These are phyloP conservation scores for Populus davidiana DNA, from an alignment of 345 rosid species.

Conservation along the genomic window DNA sequence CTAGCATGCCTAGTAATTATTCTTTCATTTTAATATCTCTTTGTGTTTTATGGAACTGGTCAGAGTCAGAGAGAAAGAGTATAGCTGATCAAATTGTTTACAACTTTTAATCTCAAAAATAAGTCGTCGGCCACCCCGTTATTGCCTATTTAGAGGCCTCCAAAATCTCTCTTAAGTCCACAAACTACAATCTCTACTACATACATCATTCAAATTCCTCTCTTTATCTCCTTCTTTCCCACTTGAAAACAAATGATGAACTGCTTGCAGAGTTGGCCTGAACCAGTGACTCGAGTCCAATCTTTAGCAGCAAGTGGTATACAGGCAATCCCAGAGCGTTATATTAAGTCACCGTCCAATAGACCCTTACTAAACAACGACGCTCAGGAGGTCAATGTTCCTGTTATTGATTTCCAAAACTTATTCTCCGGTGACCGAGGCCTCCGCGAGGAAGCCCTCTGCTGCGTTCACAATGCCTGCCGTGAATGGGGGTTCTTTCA, in stretches of 20 bases:
- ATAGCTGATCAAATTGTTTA: too few relatives aligned
- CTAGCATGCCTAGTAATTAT: neutral
- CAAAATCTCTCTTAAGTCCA: too few relatives aligned
- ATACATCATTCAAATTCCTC: neutral
- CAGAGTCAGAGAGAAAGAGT: too few relatives aligned
- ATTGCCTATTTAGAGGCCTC: too few relatives aligned
- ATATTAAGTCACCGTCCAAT: slow-evolving; percentile 20
- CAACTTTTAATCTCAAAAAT: too few relatives aligned
- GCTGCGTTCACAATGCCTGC: slow-evolving; percentile 11
- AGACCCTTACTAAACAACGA: slow-evolving; percentile 2
- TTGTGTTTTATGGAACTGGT: too few relatives aligned
- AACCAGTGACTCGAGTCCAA: slow-evolving; percentile 29
- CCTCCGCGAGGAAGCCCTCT: slow-evolving; percentile 3
- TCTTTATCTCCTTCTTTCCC: neutral
- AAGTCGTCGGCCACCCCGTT: too few relatives aligned
- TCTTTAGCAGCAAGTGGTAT: slow-evolving; percentile 29
- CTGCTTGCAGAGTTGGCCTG: slow-evolving; percentile 26
- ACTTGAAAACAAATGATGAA: neutral
- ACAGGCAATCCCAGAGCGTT: slow-evolving; percentile 20
- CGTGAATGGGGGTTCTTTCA: slow-evolving; percentile 37
- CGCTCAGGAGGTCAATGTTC: slow-evolving; percentile 9
- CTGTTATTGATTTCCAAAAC: slow-evolving; percentile 20
- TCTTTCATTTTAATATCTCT: neutral
- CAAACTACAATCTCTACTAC: too few relatives aligned
- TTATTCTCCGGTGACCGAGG: slow-evolving; percentile 6